A percentile compares a stretch with the other conserved stretches of the same genome.
phyloP scores from a whole-genome alignment of 306 rosid genomes.

The Prinsepia uniflora region DNA sequence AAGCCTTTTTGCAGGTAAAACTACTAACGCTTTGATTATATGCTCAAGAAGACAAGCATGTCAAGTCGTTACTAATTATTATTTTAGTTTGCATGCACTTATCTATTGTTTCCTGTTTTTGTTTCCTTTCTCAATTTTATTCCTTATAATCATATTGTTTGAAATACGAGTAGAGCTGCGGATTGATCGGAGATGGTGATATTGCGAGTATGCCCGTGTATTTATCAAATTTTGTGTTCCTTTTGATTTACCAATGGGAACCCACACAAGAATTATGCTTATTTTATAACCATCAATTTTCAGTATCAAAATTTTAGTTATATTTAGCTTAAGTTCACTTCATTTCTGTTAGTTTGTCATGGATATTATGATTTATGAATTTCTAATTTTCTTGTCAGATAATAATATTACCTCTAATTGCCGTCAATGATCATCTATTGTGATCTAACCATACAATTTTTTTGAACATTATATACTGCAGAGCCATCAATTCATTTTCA shows the following conservation, averaged over 20 bases:
- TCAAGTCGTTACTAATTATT: no score
- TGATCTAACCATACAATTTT: background rate
- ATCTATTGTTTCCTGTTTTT: background rate
- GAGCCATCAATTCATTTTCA: no score
- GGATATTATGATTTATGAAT: background rate
- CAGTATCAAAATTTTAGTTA: no score
- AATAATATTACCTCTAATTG: background rate
- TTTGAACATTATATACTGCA: background rate
- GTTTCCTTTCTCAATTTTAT: background rate
- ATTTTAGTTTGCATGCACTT: slow-evolving; percentile 12
- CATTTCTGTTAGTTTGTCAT: background rate
- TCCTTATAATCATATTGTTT: background rate
- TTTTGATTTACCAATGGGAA: background rate
- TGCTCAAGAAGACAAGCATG: background rate
- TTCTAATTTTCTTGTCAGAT: background rate
- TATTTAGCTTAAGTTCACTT: background rate
- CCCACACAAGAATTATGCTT: background rate
- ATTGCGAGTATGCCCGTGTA: no score
- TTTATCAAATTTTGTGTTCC: no score
- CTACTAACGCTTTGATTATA: background rate
- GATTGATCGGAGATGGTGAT: background rate
- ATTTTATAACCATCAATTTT: background rate
- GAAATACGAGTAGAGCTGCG: background rate
- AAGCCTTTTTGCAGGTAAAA: slow-evolving; percentile 4
- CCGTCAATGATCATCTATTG: background rate